Percentiles rank a stretch among this genome's conserved stretches.
These are phyloP conservation scores for Kewa caespitosa DNA, from an alignment of 179 eudicot species.

Conservation along the genomic window DNA sequence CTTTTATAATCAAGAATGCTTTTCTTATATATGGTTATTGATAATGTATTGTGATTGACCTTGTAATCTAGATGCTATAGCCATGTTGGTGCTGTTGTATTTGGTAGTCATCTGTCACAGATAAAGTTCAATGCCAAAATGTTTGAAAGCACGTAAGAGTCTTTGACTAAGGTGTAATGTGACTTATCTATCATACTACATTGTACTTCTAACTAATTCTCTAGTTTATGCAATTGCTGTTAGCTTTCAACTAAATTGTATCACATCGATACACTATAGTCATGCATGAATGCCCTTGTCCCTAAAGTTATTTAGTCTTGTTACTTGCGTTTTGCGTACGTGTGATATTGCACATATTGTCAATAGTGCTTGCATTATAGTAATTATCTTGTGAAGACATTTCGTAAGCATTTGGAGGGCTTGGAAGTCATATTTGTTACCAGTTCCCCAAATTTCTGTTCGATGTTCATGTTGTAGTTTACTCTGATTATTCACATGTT, in stretches of 20 bases:
- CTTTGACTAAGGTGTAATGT: neutral
- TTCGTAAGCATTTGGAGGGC: too few relatives aligned
- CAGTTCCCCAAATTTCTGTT: too few relatives aligned
- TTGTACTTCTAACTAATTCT: neutral
- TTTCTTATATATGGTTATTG: neutral
- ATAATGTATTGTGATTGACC: neutral
- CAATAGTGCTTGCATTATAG: neutral
- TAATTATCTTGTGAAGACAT: neutral
- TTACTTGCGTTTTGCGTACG: neutral
- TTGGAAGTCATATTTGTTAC: too few relatives aligned
- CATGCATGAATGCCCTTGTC: neutral
- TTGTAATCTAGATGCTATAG: neutral
- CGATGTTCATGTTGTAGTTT: too few relatives aligned
- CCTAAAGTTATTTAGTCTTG: neutral
- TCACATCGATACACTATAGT: neutral
- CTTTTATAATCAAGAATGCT: neutral
- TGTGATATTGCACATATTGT: neutral
- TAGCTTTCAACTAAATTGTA: too few relatives aligned
- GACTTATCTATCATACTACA: too few relatives aligned
- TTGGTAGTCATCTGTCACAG: neutral
- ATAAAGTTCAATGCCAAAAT: neutral
- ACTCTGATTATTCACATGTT: too few relatives aligned
- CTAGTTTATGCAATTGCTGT: neutral
- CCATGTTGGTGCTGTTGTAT: neutral
- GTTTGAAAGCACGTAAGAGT: neutral